Evolutionary conservation across 2,329 filamentous ascomycete genomes (phyloP).

Genomic region (Aspergillus neoniger): DNA sequence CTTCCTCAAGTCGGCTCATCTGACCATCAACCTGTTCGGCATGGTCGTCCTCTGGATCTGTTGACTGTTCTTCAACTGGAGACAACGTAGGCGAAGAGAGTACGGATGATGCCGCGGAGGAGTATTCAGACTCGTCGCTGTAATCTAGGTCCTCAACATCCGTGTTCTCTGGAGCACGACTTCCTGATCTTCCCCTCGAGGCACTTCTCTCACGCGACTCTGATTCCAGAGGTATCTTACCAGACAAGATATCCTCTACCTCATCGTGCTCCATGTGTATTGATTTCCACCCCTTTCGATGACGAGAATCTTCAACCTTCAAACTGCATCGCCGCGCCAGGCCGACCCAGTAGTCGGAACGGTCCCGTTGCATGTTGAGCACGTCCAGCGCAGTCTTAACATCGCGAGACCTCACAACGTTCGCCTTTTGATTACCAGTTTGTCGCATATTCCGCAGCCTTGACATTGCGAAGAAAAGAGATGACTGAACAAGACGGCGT

Average conservation of each 20-base stretch:
- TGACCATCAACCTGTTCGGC: conserved; percentile 52
- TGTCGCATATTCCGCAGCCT: conserved; percentile 58
- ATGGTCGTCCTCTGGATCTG: conserved; percentile 45
- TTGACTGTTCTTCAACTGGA: conserved; percentile 13
- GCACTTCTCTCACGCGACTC: conserved; percentile 13
- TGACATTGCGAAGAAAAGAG: conserved; percentile 70
- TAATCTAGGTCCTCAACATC: background rate
- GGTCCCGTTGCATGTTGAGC: conserved; percentile 52
- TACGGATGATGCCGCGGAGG: background rate
- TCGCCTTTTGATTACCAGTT: conserved; percentile 32
- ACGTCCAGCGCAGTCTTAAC: conserved; percentile 58
- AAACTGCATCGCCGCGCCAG: conserved; percentile 56
- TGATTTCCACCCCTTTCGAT: conserved; percentile 34
- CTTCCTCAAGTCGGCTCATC: conserved; percentile 49
- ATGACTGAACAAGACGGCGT: conserved; percentile 67
- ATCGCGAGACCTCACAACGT: conserved; percentile 49
- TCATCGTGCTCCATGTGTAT: conserved; percentile 42
- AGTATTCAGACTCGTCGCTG: background rate
- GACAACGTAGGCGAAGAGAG: background rate
- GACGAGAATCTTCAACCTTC: conserved; percentile 47
- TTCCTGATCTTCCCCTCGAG: background rate
- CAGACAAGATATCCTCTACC: conserved; percentile 44
- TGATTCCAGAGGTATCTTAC: conserved; percentile 9
- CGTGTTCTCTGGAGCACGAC: background rate
- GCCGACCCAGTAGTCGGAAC: conserved; percentile 53